Base-by-base conservation (phyloP, 345 rosid genomes). In the Gossypium mustelinum region DNA sequence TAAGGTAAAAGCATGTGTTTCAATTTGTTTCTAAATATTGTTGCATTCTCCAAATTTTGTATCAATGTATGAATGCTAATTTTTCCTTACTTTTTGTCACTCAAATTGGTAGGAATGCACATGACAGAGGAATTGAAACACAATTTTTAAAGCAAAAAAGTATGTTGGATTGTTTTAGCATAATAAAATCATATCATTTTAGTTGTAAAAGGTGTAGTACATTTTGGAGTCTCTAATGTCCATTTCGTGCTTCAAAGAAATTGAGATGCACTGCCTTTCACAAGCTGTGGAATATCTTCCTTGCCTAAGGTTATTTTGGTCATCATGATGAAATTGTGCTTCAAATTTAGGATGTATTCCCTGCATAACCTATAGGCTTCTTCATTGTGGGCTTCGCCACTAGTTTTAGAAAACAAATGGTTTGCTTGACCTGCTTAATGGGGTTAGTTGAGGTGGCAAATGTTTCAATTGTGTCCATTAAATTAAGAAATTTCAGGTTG, bases 1-100 rank as follows among this genome's bases (percentile, higher is more conserved):
- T 78, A 92, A 81, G 98, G 98, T 94, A 71, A 84, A 75, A 73
- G 2, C 47, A 27, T 5, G 1, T 47, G 11, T 34, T 45, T 29
- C 29, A 17, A 0, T 54, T 70, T 70, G 20, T 57, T 57, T 9
- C 18, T 14, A 25, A 72, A 25, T 41, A 59, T 58, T 48, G 16
- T 44, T 24, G 9, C 43, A 5, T 72, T 73, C 44, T 59, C 27
- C 11, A 24, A 5, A 18, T 47, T 20, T 25, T 73, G 27, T 56
- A 24, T 20, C 22, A 68, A 17, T 68, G 72, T 48, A 48, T 3
- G 24, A 24, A 25, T 58, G 43, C 58, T 24, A 58, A 8, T 58
- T 71, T 71, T 16, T 10, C 48, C 50, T 29, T 16, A 4, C 25
- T 1, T n/a, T 66, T 20, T 11, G 52, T 56, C 34, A 66, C 39